Evolutionary conservation across 2,329 filamentous ascomycete genomes (phyloP), one percentile per base, ranked within the genome.

Genomic region (Aspergillus ochraceus): DNA sequence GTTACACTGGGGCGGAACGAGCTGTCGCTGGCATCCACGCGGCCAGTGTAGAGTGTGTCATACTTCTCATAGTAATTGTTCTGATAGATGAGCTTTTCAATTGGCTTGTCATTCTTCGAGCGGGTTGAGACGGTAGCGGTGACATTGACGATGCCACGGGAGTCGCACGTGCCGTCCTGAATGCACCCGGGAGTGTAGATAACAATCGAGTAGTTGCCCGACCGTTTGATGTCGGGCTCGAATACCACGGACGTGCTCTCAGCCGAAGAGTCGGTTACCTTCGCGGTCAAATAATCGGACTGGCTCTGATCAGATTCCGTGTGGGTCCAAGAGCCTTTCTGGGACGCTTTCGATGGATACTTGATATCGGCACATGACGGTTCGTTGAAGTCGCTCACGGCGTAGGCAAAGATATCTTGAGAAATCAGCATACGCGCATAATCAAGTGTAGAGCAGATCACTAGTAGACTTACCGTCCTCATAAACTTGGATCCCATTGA

Each of bases 1-100:
- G 90, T 96, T 55, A 99, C 87, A 4, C 86, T 86, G 14, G 94
- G 92, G 47, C 88, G 88, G 81, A 97, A 97, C 20, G 84, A 84
- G 63, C 79, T 80, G 10, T 86, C 88, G 55, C 85, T 87, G 56
- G 88, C 88, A 71, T 98, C 92, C 56, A 99, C 87, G 65, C 87
- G 87, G 51, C 93, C 95, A 65, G 89, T 90, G 77, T 92, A 97
- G 60, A 99, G 88, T 66, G 91, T 88, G 72, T 99, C 95, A 71
- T 96, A 98, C 76, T 99, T 99, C 80, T 98, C 94, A 74, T 89
- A 96, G 73, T 96, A 85, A 77, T 99, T 99, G 19, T 93, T 97
- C 76, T 99, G 95, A 72, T 85, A 96, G 8, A 97, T 79, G 0
- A 85, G 83, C 0, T 82, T 86, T 29, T 85, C 83, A 59, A 88